Percentiles rank a stretch among this genome's conserved stretches.
Conservation (phyloP, 108 stramenopile species). For the Schizochytrium sp. region DNA sequence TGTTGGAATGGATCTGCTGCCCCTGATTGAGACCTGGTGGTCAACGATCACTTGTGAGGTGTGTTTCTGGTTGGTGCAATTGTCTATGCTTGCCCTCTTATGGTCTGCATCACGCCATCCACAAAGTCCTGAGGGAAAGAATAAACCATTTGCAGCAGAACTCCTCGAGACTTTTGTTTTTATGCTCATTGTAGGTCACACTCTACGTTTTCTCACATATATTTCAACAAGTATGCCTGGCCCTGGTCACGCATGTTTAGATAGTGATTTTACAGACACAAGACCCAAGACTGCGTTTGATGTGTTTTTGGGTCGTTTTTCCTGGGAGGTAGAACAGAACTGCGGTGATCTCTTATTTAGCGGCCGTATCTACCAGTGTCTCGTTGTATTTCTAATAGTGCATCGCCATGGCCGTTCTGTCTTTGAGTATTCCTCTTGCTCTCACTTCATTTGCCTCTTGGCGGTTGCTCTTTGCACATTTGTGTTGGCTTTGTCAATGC, state of each 20-base stretch:
- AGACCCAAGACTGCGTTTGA: not conserved
- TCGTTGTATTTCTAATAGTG: not conserved
- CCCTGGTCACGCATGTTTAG: not conserved
- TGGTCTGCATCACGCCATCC: not conserved
- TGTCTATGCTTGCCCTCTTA: not conserved
- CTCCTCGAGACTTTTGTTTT: not conserved
- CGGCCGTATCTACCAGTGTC: not conserved
- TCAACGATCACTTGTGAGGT: not conserved
- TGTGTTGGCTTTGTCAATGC: not conserved
- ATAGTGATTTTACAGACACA: not conserved
- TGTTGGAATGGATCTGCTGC: not conserved
- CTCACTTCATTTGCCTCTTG: not conserved
- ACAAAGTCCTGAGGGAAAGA: not conserved
- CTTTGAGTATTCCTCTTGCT: not conserved
- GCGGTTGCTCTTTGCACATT: not conserved
- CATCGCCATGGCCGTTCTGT: not conserved
- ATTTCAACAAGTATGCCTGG: constrained; percentile 7
- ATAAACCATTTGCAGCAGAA: not conserved
- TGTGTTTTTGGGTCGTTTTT: not conserved
- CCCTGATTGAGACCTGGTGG: constrained; percentile 1
- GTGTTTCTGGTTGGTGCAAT: not conserved
- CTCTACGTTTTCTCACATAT: constrained; percentile 9
- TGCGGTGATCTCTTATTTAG: constrained; percentile 16
- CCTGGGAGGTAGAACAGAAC: not conserved
- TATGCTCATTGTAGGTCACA: not conserved